Conservation (phyloP, 345 rosid genomes). For the Eucalyptus grandis region DNA sequence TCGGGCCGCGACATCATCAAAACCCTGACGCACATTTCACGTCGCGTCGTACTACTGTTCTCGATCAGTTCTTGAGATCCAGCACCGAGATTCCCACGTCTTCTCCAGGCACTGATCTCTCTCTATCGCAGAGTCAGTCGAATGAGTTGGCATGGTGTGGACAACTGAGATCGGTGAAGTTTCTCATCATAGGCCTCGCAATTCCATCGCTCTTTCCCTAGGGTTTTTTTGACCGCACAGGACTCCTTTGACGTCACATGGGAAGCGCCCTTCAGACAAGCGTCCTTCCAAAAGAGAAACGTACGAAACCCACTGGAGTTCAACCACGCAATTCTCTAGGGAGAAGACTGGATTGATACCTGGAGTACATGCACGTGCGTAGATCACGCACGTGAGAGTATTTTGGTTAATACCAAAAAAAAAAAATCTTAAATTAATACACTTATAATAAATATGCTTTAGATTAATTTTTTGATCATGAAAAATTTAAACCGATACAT, state of each 20-base stretch:
- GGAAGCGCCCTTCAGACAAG: neutral
- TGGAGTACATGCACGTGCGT: neutral
- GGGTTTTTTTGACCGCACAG: neutral
- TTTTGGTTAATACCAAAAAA: too few species aligned
- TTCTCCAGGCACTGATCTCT: neutral
- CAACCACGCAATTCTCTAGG: neutral
- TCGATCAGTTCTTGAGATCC: neutral
- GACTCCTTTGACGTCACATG: neutral
- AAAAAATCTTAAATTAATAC: too few species aligned
- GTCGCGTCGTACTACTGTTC: neutral
- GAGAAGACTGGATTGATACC: neutral
- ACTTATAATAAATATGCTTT: too few species aligned
- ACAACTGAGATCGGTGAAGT: neutral
- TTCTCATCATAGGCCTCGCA: neutral
- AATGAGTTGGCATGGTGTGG: neutral
- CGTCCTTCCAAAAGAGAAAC: neutral
- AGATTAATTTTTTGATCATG: too few species aligned
- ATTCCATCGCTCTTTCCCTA: neutral
- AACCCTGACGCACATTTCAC: neutral
- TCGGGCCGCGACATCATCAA: neutral
- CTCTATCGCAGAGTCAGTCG: neutral
- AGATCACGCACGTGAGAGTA: neutral
- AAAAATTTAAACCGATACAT: too few species aligned
- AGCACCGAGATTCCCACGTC: neutral
- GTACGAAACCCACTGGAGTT: neutral